Percentiles rank a stretch among this genome's conserved stretches.
Evolutionary conservation across 202 grass and related monocot genomes (phyloP).

Genomic region (Saccharum hybrid): DNA sequence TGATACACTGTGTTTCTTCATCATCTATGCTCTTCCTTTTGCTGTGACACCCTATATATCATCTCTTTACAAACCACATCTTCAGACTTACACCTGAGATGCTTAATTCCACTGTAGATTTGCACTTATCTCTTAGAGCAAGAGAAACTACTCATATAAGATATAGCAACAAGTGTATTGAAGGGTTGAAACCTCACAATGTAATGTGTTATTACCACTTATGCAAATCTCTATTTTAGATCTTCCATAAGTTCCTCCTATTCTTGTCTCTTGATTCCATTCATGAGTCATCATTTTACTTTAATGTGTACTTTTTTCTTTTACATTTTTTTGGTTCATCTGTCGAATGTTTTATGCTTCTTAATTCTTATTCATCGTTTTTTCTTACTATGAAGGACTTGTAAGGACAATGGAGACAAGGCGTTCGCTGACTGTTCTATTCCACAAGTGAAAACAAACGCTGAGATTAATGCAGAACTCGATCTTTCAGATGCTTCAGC

Average conservation of each 20-base stretch:
- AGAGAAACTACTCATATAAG: conserved; percentile 46
- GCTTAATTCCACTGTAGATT: conserved; percentile 57
- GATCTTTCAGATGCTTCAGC: conserved; percentile 90
- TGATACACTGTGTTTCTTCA: neutral
- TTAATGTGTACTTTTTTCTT: conserved; percentile 1
- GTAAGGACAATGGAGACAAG: conserved; percentile 82
- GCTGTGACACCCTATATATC: conserved; percentile 17
- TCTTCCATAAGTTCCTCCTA: conserved; percentile 3
- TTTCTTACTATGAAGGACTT: conserved; percentile 72
- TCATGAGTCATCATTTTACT: conserved; percentile 5
- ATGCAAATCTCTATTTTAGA: conserved; percentile 27
- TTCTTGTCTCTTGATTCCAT: conserved; percentile 10
- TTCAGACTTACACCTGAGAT: conserved; percentile 70
- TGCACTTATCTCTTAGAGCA: conserved; percentile 73
- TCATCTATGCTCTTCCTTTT: neutral
- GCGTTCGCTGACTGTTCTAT: conserved; percentile 80
- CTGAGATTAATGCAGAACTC: conserved; percentile 97
- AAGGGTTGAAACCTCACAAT: neutral
- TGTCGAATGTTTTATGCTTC: conserved; percentile 33
- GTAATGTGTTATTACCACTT: conserved; percentile 1
- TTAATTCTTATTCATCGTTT: conserved; percentile 19
- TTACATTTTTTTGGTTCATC: neutral
- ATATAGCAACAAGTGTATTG: conserved; percentile 29
- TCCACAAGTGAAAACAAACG: conserved; percentile 92
- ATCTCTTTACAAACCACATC: conserved; percentile 40